Percentiles rank a stretch among this genome's conserved stretches.
These are phyloP conservation scores for Nemania sp. DNA, from an alignment of 2,329 filamentous ascomycete genomes.

Conservation along the genomic window DNA sequence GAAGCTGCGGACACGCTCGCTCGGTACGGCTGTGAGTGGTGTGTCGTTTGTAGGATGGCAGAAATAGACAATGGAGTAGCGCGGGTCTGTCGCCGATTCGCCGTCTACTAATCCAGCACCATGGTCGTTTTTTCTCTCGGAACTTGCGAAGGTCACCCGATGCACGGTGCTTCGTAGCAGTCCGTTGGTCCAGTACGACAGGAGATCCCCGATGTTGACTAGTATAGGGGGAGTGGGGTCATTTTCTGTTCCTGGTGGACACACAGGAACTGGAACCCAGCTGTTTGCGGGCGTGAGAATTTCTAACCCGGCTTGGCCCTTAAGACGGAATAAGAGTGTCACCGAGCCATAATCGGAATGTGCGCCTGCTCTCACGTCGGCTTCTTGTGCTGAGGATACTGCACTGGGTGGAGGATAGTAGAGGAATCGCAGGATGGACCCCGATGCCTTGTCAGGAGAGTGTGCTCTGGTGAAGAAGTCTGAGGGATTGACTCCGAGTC, in stretches of 20 bases:
- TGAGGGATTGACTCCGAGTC: conserved; percentile 69
- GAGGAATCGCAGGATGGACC: conserved; percentile 76
- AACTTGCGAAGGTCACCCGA: conserved; percentile 78
- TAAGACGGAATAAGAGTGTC: conserved; percentile 85
- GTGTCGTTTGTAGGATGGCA: conserved; percentile 70
- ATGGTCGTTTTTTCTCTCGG: conserved; percentile 44
- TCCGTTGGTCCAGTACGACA: conserved; percentile 91
- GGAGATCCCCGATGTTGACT: conserved; percentile 78
- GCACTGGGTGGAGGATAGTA: conserved; percentile 72
- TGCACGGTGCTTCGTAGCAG: conserved; percentile 90
- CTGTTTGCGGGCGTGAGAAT: conserved; percentile 70
- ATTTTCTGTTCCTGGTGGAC: conserved; percentile 68
- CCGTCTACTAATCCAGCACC: conserved; percentile 54
- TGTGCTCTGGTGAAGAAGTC: conserved; percentile 69
- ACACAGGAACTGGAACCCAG: conserved; percentile 76
- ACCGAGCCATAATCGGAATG: conserved; percentile 87
- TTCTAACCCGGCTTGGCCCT: conserved; percentile 87
- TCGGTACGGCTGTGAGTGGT: conserved; percentile 69
- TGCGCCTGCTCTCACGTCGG: conserved; percentile 86
- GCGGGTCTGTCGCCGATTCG: conserved; percentile 63
- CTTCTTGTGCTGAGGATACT: conserved; percentile 57
- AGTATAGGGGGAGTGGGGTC: conserved; percentile 79
- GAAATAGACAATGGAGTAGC: conserved; percentile 77
- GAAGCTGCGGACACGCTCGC: conserved; percentile 64
- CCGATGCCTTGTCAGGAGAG: conserved; percentile 60